These are phyloP conservation scores for Phanerodontia chrysosporium DNA, from an alignment of 768 basidiomycete species.

Conservation along the genomic window DNA sequence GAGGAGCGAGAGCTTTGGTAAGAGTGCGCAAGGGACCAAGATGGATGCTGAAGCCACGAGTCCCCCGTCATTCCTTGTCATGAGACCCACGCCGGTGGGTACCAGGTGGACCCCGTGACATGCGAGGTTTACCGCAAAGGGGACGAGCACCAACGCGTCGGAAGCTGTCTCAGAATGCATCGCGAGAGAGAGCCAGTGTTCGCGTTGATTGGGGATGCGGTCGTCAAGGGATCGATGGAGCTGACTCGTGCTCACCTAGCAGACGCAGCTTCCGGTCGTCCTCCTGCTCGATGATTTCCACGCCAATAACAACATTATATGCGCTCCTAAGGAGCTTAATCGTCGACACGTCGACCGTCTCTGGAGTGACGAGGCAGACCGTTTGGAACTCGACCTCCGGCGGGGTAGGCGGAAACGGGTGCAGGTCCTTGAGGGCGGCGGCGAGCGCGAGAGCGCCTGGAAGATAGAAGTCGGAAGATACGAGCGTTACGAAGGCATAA, in stretches of 20 bases:
- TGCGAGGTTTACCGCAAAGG: not conserved
- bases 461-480: slow-evolving; percentile 90
- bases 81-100: not conserved
- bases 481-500: slow-evolving; percentile 86
- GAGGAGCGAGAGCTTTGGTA: slow-evolving; percentile 6
- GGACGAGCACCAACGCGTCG: not conserved
- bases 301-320: slow-evolving; percentile 85
- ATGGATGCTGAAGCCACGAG: not conserved
- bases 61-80: not conserved
- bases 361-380: slow-evolving; percentile 91
- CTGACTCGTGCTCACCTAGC: slow-evolving; percentile 63
- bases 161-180: not conserved
- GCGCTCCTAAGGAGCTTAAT: slow-evolving; percentile 76
- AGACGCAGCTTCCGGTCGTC: slow-evolving; percentile 65
- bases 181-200: not conserved
- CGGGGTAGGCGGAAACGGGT: slow-evolving; percentile 51
- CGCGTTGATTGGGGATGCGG: not conserved
- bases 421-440: slow-evolving; percentile 79
- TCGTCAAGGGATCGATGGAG: not conserved
- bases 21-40: not conserved
- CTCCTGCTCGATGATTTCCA: slow-evolving; percentile 78
- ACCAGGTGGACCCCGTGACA: slow-evolving; percentile 3
- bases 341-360: slow-evolving; percentile 80
- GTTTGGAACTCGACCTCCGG: slow-evolving; percentile 71
- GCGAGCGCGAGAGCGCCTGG: slow-evolving; percentile 87